Conservation (phyloP, 2,329 filamentous ascomycete species). For the Rugonectria rugulosa region DNA sequence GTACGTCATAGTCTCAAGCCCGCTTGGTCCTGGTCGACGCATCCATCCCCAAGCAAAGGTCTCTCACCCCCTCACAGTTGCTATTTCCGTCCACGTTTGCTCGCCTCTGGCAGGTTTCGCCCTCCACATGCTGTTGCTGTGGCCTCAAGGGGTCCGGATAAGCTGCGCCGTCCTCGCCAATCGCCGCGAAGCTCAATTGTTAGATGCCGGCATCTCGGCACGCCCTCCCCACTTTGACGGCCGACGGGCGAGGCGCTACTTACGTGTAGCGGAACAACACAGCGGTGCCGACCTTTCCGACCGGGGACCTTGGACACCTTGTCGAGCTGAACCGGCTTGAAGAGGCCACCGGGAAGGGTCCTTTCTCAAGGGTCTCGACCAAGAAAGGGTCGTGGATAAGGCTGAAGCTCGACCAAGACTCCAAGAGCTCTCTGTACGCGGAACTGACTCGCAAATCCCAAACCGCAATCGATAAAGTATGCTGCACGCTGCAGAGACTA, state of each 20-base stretch:
- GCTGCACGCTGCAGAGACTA: too few relatives aligned
- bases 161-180: neutral
- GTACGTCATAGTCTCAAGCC: neutral
- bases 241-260: neutral
- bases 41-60: neutral
- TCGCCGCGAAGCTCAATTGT: neutral
- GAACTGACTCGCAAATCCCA: too few relatives aligned
- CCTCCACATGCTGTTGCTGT: neutral
- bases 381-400: too few relatives aligned
- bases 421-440: too few relatives aligned
- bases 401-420: too few relatives aligned
- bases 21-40: neutral
- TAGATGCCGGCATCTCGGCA: neutral
- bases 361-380: too few relatives aligned
- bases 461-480: too few relatives aligned
- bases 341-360: too few relatives aligned
- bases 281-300: slow-evolving; percentile 8
- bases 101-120: too few relatives aligned
- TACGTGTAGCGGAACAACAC: neutral
- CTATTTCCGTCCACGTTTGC: neutral
- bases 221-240: slow-evolving; percentile 7
- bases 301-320: neutral
- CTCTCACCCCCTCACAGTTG: too few relatives aligned
- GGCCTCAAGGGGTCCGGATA: neutral
- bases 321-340: too few relatives aligned